These are phyloP conservation scores for Areca catechu DNA, from an alignment of 176 grass and related monocot species.

Conservation along the genomic window DNA sequence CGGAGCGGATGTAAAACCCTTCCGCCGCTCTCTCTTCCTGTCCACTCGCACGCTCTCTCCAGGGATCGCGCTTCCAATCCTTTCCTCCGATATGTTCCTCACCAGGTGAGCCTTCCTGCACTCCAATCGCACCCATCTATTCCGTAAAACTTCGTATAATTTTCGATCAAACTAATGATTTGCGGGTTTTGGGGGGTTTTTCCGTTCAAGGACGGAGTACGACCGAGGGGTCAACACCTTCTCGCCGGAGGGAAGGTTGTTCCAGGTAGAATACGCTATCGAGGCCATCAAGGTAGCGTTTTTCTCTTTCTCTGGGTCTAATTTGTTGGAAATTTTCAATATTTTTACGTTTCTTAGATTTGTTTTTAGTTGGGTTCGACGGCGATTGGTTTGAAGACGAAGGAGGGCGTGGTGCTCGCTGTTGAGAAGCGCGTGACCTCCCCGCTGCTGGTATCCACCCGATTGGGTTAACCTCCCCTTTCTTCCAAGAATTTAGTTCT, in stretches of 20 bases:
- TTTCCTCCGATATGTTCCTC: slow-evolving; percentile 58
- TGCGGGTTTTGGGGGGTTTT: neutral
- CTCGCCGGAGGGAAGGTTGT: slow-evolving; percentile 82
- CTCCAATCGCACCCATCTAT: neutral
- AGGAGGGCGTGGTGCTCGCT: slow-evolving; percentile 80
- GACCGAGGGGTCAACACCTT: slow-evolving; percentile 88
- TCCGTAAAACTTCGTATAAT: too few species aligned
- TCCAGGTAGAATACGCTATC: slow-evolving; percentile 97
- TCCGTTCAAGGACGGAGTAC: slow-evolving; percentile 57
- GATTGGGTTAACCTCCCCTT: neutral
- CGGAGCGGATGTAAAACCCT: neutral
- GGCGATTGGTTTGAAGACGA: slow-evolving; percentile 82
- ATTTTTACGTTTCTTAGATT: neutral
- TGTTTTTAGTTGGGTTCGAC: slow-evolving; percentile 74
- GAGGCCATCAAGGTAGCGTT: slow-evolving; percentile 82
- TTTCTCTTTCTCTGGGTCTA: neutral
- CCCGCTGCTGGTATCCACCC: slow-evolving; percentile 53
- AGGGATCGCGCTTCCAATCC: neutral
- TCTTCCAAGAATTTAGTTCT: too few species aligned
- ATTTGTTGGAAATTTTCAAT: neutral
- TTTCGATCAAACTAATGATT: too few species aligned
- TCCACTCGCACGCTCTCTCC: neutral
- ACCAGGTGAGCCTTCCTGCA: slow-evolving; percentile 48
- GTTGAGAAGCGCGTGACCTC: slow-evolving; percentile 98
- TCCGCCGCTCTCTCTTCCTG: neutral